These are phyloP conservation scores for Brassica balearica DNA, from an alignment of 441 rosid genomes.

Conservation along the genomic window DNA sequence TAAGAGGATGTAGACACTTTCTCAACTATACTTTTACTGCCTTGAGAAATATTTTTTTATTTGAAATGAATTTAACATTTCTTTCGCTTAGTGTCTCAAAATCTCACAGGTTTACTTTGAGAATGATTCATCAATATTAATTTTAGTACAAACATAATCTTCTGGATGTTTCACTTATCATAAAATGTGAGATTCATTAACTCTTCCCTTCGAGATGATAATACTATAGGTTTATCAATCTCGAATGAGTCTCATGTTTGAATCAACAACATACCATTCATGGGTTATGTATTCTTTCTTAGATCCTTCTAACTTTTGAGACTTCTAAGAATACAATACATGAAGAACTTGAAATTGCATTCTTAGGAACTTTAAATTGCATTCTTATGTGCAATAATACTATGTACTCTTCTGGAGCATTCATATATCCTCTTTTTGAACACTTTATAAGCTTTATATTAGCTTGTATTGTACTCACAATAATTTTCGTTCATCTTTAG, in stretches of 20 bases:
- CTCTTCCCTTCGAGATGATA: background rate
- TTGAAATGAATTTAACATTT: background rate
- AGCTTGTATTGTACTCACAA: background rate
- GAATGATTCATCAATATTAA: background rate
- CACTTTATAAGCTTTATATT: too few species aligned
- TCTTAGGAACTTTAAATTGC: too few species aligned
- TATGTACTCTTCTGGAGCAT: background rate
- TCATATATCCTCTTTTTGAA: background rate
- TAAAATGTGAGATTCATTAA: background rate
- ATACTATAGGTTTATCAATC: background rate
- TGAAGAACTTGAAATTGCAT: too few species aligned
- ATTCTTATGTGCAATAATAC: too few species aligned
- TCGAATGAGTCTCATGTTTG: background rate
- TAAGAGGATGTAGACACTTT: background rate
- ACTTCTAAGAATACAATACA: background rate
- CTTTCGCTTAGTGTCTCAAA: background rate
- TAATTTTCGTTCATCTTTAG: background rate
- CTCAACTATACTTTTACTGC: background rate
- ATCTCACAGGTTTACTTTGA: too few species aligned
- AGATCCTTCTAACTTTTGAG: background rate
- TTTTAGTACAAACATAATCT: background rate
- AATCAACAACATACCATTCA: background rate
- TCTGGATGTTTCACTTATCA: background rate
- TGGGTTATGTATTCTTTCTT: background rate
- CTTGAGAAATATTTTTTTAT: too few species aligned